These are phyloP conservation scores for Nitzschia inconspicua DNA, from an alignment of 108 stramenopile species.

Conservation along the genomic window DNA sequence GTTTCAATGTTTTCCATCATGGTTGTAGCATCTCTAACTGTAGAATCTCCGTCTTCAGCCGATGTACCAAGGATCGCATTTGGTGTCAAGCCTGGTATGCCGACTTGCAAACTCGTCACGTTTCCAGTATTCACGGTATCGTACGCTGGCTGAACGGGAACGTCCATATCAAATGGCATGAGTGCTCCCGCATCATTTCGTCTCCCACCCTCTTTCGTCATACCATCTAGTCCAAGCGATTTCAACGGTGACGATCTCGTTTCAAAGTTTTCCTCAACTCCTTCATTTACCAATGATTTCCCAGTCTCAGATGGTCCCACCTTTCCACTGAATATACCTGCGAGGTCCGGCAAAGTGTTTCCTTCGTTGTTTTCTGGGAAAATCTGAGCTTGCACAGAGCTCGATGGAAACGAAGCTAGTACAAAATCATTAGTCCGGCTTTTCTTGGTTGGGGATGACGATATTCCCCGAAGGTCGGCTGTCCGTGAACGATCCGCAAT, in stretches of 20 bases:
- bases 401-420: slow-evolving; percentile 1
- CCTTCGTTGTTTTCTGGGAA: slow-evolving; percentile 29
- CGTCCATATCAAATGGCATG: slow-evolving; percentile 49
- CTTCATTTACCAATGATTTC: no score
- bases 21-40: slow-evolving; percentile 22
- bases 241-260: slow-evolving; percentile 5
- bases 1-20: slow-evolving; percentile 36
- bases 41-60: slow-evolving; percentile 13
- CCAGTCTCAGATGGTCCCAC: no score
- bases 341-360: slow-evolving; percentile 23
- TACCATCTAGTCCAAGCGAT: no score
- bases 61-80: slow-evolving; percentile 10
- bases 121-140: slow-evolving; percentile 22
- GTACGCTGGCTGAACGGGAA: slow-evolving; percentile 31
- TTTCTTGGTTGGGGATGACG: slow-evolving; percentile 1
- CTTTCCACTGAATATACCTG: slow-evolving; percentile 16
- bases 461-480: slow-evolving; percentile 1
- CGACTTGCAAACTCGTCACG: slow-evolving; percentile 9
- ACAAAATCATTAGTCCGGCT: neutral
- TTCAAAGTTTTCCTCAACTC: neutral
- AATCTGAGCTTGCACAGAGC: slow-evolving; percentile 5
- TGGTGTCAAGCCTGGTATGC: slow-evolving; percentile 14
- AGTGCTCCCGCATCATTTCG: slow-evolving; percentile 2
- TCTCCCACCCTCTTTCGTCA: neutral
- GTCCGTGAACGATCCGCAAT: neutral